Conservation (phyloP, 208 protist species). For the Leishmania turanica region DNA sequence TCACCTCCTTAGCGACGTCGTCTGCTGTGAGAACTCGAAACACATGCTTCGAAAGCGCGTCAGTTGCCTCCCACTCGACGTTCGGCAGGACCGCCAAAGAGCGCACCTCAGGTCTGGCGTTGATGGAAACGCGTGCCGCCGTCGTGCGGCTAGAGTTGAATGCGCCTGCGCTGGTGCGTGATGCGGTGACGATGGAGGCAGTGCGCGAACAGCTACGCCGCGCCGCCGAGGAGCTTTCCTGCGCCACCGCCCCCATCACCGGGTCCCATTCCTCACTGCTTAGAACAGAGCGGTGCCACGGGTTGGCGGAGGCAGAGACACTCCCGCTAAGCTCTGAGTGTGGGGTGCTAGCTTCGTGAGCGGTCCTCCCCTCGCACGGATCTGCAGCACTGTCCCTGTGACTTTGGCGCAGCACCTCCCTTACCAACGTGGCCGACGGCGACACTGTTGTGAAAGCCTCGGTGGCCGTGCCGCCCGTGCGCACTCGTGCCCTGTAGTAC, state of each 20-base stretch:
- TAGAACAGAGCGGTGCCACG: background rate
- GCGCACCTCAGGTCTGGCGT: background rate
- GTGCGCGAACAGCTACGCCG: background rate
- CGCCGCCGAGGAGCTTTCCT: constrained; percentile 1
- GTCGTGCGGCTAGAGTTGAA: background rate
- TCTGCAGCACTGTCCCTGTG: background rate
- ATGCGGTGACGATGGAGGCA: background rate
- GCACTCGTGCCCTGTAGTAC: constrained; percentile 4
- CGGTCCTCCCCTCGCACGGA: background rate
- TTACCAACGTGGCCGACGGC: constrained; percentile 1
- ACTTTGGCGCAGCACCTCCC: background rate
- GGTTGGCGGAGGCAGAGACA: background rate
- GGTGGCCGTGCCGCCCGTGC: background rate
- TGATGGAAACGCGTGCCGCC: background rate
- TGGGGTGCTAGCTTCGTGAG: background rate
- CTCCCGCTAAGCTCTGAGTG: no score
- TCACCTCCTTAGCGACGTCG: constrained; percentile 24
- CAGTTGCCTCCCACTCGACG: background rate
- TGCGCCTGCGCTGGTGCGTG: background rate
- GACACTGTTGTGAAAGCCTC: constrained; percentile 4
- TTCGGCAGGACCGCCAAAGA: background rate
- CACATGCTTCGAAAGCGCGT: background rate
- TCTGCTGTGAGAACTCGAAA: constrained; percentile 6
- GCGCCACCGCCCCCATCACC: constrained; percentile 20
- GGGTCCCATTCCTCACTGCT: background rate